These are phyloP conservation scores for Dendrocalamus latiflorus DNA, from an alignment of 202 grass and related monocot genomes.

Conservation along the genomic window DNA sequence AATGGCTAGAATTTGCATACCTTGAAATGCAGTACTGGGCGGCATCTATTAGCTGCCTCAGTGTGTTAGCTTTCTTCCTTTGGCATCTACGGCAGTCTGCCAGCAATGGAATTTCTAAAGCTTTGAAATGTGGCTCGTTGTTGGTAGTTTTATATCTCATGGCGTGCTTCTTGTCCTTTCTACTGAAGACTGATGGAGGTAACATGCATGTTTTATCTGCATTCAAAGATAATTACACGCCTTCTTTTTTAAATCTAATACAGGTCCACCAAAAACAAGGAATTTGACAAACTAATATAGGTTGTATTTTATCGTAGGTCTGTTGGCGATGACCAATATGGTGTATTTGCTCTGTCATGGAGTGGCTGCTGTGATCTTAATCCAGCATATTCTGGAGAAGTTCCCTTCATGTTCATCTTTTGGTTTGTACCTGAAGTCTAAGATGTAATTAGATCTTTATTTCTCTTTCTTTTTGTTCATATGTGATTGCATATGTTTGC, in stretches of 20 bases:
- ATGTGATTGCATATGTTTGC: background rate
- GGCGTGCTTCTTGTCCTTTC: constrained; percentile 36
- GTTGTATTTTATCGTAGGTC: constrained; percentile 43
- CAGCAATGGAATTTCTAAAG: constrained; percentile 27
- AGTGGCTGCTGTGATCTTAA: constrained; percentile 60
- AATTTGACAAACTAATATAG: background rate
- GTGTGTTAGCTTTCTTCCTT: constrained; percentile 66
- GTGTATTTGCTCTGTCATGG: constrained; percentile 66
- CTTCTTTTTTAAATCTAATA: background rate
- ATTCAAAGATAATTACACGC: background rate
- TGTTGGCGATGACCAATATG: constrained; percentile 25
- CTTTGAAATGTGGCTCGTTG: constrained; percentile 35
- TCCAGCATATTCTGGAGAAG: constrained; percentile 70
- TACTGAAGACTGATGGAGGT: constrained; percentile 62
- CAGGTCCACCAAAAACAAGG: background rate
- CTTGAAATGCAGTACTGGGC: constrained; percentile 87
- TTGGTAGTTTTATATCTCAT: constrained; percentile 37
- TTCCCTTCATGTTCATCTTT: constrained; percentile 96
- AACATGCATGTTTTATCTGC: constrained; percentile 6
- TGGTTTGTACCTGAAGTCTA: constrained; percentile 75
- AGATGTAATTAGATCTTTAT: constrained; percentile 45
- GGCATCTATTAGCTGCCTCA: constrained; percentile 55
- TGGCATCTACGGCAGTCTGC: constrained; percentile 42
- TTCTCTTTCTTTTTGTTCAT: background rate
- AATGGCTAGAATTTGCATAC: constrained; percentile 57